phyloP scores from a whole-genome alignment of 441 rosid genomes.

The Populus hybrid region DNA sequence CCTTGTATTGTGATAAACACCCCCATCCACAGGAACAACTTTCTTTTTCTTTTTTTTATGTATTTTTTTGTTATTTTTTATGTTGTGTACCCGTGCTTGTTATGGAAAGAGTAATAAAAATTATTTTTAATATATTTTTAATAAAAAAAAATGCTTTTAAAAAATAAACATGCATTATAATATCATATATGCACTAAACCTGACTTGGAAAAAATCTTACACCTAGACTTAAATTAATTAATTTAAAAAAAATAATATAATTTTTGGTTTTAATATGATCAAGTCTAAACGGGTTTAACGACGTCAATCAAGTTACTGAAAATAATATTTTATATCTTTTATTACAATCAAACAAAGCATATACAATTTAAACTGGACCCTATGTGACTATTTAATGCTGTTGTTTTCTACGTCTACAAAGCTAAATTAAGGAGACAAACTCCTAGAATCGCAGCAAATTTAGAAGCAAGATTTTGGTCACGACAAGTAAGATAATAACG shows the following conservation, averaged over 20 bases:
- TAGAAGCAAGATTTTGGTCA: neutral
- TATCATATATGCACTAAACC: too few relatives aligned
- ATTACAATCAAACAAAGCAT: neutral
- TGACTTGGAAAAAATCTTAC: too few relatives aligned
- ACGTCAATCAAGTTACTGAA: neutral
- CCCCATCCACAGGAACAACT: conserved; percentile 3
- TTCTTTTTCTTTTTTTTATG: neutral
- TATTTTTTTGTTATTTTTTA: neutral
- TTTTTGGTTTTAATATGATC: too few relatives aligned
- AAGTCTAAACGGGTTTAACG: too few relatives aligned
- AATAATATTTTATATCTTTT: neutral
- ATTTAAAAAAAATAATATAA: too few relatives aligned
- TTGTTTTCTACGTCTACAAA: conserved; percentile 5
- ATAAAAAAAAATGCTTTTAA: too few relatives aligned
- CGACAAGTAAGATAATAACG: too few relatives aligned
- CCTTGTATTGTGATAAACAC: conserved; percentile 5
- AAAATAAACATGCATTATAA: too few relatives aligned
- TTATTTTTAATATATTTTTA: too few relatives aligned
- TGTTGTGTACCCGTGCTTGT: conserved; percentile 9
- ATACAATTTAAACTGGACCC: neutral
- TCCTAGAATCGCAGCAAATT: conserved; percentile 5
- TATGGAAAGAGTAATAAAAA: neutral
- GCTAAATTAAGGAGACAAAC: conserved; percentile 3
- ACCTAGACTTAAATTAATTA: too few relatives aligned
- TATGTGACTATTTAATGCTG: neutral